Conservation (phyloP, 1,284 basidiomycete species). For the Ustilago lituana region DNA sequence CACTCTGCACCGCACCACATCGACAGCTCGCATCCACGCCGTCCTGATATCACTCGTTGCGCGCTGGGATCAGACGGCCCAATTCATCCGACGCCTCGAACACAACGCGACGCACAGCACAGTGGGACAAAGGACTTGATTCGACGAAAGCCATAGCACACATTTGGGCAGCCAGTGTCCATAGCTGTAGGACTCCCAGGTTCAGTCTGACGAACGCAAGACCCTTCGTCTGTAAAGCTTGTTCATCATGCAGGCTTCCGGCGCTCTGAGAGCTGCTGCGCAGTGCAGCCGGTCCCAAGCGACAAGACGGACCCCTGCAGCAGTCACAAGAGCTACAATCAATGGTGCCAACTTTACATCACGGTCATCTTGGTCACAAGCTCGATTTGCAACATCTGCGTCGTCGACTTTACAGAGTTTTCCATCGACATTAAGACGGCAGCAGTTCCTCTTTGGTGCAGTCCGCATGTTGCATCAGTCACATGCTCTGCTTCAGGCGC, state of each 20-base stretch:
- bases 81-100: no score
- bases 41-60: no score
- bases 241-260: constrained; percentile 21
- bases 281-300: constrained; percentile 18
- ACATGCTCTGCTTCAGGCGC: constrained; percentile 14
- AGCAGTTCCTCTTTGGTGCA: constrained; percentile 17
- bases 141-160: no score
- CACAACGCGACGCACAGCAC: no score
- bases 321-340: constrained; percentile 1
- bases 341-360: not conserved
- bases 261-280: constrained; percentile 22
- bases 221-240: not conserved
- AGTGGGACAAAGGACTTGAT: no score
- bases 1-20: not conserved
- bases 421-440: constrained; percentile 7
- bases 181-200: no score
- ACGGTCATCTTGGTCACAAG: not conserved
- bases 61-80: no score
- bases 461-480: constrained; percentile 29
- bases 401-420: not conserved
- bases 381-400: not conserved
- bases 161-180: no score
- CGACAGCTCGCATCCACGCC: not conserved
- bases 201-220: no score
- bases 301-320: constrained; percentile 2